These are phyloP conservation scores for Solanum hybrid DNA, from an alignment of 305 asterid species.

Conservation along the genomic window DNA sequence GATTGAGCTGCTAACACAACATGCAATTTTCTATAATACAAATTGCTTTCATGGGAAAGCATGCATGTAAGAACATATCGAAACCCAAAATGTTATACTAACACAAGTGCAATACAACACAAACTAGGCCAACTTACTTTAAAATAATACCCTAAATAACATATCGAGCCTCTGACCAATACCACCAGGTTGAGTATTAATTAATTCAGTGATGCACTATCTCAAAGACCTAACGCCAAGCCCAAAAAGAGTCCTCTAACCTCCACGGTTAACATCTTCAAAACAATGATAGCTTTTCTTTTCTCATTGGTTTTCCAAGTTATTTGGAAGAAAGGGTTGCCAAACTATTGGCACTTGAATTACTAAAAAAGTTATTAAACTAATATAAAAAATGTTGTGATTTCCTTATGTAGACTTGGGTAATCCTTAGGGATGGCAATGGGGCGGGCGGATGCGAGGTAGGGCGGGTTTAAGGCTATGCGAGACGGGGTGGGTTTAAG, in stretches of 20 bases:
- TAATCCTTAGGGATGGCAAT: not conserved
- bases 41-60: not conserved
- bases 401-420: not conserved
- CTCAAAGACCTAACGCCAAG: not conserved
- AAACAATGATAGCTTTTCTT: not conserved
- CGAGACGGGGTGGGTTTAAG: not conserved
- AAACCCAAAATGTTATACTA: not conserved
- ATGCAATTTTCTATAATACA: not conserved
- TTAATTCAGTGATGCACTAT: not conserved
- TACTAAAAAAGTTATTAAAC: not conserved
- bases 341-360: not conserved
- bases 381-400: not conserved
- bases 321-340: not conserved
- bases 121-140: not conserved
- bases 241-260: not conserved
- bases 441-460: not conserved
- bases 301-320: not conserved
- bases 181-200: not conserved
- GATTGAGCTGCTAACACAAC: not conserved
- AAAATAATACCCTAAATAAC: not conserved
- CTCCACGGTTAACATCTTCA: not conserved
- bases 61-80: not conserved
- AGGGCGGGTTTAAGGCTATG: not conserved
- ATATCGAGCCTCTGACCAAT: not conserved
- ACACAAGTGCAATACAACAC: not conserved